Percentiles rank a stretch among this genome's conserved stretches.
Evolutionary conservation across 2,329 filamentous ascomycete genomes (phyloP).

Genomic region (Alternaria metachromatica): DNA sequence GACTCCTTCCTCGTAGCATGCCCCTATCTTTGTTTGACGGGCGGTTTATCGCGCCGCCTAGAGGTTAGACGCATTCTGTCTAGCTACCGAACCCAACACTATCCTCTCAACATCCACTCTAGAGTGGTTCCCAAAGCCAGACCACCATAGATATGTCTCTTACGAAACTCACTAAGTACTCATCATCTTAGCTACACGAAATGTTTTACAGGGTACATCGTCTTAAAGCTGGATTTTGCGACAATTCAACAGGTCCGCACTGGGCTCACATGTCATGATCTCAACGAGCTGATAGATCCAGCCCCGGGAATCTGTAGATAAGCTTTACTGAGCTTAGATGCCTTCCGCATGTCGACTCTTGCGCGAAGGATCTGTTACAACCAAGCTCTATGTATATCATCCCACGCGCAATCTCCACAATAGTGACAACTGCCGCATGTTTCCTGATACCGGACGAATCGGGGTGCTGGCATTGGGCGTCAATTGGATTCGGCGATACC

Average conservation of each 20-base stretch:
- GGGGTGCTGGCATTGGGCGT: neutral
- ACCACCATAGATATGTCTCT: neutral
- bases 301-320: neutral
- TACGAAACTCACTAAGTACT: neutral
- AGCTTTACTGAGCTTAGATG: neutral
- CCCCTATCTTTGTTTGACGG: neutral
- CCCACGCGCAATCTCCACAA: conserved; percentile 6
- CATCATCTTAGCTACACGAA: neutral
- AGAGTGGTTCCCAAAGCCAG: neutral
- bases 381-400: neutral
- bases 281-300: neutral
- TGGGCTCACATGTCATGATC: neutral
- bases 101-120: neutral
- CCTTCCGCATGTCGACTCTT: neutral
- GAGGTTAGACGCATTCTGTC: neutral
- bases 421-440: neutral
- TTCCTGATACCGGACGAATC: neutral
- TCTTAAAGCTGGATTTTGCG: neutral
- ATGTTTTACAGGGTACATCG: neutral
- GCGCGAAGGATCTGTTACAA: neutral
- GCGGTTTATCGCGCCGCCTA: neutral
- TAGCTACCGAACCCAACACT: neutral
- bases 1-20: neutral
- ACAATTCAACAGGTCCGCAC: neutral
- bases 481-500: neutral